Evolutionary conservation across 2,329 filamentous ascomycete genomes (phyloP).

Genomic region (Penicillium sp.): DNA sequence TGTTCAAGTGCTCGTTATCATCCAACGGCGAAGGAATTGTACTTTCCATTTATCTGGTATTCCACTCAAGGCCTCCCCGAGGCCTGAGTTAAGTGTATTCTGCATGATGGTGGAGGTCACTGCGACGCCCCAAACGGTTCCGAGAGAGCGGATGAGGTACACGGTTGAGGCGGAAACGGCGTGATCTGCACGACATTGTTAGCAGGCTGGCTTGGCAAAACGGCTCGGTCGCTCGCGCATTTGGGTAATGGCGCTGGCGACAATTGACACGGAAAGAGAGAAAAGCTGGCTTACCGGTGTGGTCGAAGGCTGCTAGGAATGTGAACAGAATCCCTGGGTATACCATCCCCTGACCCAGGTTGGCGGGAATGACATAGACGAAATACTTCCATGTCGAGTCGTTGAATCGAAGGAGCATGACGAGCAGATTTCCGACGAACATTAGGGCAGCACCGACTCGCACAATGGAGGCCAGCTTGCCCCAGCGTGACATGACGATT

Average conservation of each 20-base stretch:
- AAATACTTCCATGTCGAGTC: constrained; percentile 48
- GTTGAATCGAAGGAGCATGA: constrained; percentile 42
- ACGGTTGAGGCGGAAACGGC: constrained; percentile 62
- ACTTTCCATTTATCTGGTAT: constrained; percentile 60
- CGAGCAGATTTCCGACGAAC: constrained; percentile 45
- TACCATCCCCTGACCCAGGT: constrained; percentile 48
- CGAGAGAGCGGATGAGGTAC: constrained; percentile 63
- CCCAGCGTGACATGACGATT: constrained; percentile 50
- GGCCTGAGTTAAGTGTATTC: constrained; percentile 56
- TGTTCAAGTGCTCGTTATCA: not conserved
- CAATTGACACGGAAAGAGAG: not conserved
- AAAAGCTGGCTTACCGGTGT: constrained; percentile 48
- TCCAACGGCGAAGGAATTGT: constrained; percentile 32
- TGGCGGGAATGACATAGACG: constrained; percentile 46
- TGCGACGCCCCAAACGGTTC: constrained; percentile 64
- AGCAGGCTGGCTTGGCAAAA: not conserved
- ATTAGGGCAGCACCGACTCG: constrained; percentile 43
- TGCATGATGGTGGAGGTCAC: constrained; percentile 62
- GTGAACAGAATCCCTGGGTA: constrained; percentile 57
- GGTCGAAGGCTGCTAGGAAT: constrained; percentile 61
- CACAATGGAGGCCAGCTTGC: constrained; percentile 43
- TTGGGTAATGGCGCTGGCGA: not conserved
- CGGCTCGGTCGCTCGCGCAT: not conserved
- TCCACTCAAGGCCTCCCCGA: constrained; percentile 54
- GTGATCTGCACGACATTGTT: constrained; percentile 48